Conservation (phyloP, 163 green algal genomes). For the Chlorella variabilis region DNA sequence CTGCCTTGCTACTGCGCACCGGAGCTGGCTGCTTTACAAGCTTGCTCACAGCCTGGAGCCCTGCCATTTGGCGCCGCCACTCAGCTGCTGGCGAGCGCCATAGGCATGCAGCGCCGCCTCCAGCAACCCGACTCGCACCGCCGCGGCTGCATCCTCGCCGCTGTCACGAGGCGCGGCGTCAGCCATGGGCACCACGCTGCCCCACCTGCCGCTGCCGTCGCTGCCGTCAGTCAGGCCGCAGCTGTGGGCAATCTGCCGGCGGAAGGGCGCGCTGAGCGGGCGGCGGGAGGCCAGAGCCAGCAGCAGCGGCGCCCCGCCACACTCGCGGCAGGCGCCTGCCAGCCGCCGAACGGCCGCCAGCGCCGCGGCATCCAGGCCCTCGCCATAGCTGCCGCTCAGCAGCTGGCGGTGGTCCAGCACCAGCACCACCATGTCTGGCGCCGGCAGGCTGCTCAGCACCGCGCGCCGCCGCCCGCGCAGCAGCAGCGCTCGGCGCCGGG, state of each 20-base stretch:
- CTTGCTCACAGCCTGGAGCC: too few species aligned
- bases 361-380: not conserved
- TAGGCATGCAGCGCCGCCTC: not conserved
- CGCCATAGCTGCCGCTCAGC: not conserved
- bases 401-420: slow-evolving; percentile 9
- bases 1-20: too few species aligned
- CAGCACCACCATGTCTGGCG: slow-evolving; percentile 14
- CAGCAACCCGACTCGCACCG: not conserved
- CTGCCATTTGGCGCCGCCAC: too few species aligned
- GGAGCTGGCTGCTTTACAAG: too few species aligned
- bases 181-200: slow-evolving; percentile 10
- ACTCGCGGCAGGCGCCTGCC: not conserved
- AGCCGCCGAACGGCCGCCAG: slow-evolving; percentile 12
- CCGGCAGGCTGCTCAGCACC: not conserved
- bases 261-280: not conserved
- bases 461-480: not conserved
- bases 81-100: too few species aligned
- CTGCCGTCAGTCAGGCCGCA: not conserved
- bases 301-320: slow-evolving; percentile 8
- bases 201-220: not conserved
- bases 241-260: not conserved
- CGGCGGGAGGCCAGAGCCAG: not conserved
- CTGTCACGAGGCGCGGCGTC: too few species aligned
- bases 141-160: not conserved
- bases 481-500: not conserved